phyloP scores from a whole-genome alignment of 2,329 filamentous ascomycete species.

The Alternaria sp. region DNA sequence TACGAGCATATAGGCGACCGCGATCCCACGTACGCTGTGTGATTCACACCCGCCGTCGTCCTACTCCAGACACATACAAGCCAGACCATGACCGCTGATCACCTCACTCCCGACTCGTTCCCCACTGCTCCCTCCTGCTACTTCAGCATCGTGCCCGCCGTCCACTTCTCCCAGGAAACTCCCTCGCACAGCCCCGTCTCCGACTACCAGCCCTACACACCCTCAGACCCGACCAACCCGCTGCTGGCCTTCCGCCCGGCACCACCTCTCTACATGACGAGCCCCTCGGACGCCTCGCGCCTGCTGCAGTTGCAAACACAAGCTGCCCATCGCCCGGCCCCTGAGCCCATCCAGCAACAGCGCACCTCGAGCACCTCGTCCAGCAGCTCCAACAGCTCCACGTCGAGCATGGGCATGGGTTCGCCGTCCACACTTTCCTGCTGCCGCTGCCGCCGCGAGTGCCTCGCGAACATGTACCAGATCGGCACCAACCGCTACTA shows the following conservation, averaged over 20 bases:
- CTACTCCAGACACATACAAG: constrained; percentile 5
- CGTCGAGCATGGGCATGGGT: constrained; percentile 19
- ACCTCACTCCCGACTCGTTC: constrained; percentile 12
- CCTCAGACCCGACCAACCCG: constrained; percentile 43
- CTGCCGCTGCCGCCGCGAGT: constrained; percentile 45
- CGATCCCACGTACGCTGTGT: constrained; percentile 14
- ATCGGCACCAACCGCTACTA: constrained; percentile 51
- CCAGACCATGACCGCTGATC: constrained; percentile 25
- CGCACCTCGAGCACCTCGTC: constrained; percentile 14
- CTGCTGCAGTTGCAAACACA: constrained; percentile 49
- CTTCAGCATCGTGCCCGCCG: constrained; percentile 38
- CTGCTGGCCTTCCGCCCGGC: constrained; percentile 41
- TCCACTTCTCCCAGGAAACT: constrained; percentile 45
- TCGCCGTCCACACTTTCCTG: constrained; percentile 35
- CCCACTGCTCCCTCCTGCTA: constrained; percentile 35
- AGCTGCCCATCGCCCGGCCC: constrained; percentile 43
- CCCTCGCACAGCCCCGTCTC: constrained; percentile 30
- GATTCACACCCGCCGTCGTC: constrained; percentile 18
- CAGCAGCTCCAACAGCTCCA: constrained; percentile 17
- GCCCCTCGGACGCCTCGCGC: constrained; percentile 39
- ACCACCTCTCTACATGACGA: constrained; percentile 27
- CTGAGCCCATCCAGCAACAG: constrained; percentile 37
- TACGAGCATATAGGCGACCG: constrained; percentile 19
- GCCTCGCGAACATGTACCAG: constrained; percentile 42
- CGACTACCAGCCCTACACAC: constrained; percentile 31